Evolutionary conservation across 2,329 filamentous ascomycete species (phyloP).

Genomic region (Cladophialophora bantiana): DNA sequence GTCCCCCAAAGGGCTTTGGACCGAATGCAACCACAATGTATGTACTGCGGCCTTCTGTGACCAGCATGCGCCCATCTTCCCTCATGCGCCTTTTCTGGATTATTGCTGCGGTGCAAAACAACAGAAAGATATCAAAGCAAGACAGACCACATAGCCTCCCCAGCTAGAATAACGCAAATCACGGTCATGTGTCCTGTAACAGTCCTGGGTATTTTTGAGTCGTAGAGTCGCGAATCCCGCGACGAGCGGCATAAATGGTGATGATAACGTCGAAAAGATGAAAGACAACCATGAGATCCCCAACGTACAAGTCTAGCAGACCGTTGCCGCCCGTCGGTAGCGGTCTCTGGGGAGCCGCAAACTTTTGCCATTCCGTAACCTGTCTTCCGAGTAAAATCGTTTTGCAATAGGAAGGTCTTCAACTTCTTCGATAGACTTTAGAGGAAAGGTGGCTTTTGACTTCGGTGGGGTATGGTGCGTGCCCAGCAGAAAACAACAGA

Average conservation of each 20-base stretch:
- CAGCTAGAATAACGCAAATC: background rate
- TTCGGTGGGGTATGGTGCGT: background rate
- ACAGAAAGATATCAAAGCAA: background rate
- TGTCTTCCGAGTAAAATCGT: slow-evolving; percentile 15
- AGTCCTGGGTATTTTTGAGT: slow-evolving; percentile 6
- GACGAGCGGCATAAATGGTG: background rate
- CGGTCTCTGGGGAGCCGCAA: background rate
- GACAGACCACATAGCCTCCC: background rate
- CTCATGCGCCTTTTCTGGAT: background rate
- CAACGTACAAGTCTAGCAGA: slow-evolving; percentile 7
- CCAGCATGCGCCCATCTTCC: background rate
- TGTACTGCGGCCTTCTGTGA: background rate
- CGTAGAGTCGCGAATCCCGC: slow-evolving; percentile 11
- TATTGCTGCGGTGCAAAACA: background rate
- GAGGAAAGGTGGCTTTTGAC: background rate
- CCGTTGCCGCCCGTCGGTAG: slow-evolving; percentile 23
- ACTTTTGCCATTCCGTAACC: slow-evolving; percentile 21
- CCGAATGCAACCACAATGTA: background rate
- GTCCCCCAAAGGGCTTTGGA: no score
- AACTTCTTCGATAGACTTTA: background rate
- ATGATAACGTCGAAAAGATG: background rate
- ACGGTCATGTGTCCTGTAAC: background rate
- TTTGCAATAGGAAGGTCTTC: slow-evolving; percentile 2
- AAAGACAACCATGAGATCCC: background rate
- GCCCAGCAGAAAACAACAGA: slow-evolving; percentile 11